phyloP scores from a whole-genome alignment of 768 basidiomycete genomes.

The Candolleomyces aberdarensis region DNA sequence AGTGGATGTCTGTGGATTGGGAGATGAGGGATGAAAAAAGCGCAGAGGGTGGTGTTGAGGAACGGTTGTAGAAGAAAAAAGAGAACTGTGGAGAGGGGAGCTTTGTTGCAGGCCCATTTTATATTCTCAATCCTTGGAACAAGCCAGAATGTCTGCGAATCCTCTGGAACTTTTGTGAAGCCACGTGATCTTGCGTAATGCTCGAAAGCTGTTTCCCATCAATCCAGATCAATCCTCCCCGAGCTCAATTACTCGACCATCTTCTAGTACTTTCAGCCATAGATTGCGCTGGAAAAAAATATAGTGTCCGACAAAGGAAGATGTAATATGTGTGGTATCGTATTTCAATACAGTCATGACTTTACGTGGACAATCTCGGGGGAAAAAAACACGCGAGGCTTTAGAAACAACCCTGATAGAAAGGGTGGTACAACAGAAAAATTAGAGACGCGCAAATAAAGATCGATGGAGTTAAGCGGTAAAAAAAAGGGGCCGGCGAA shows the following conservation, averaged over 20 bases:
- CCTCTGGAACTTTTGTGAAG: slow-evolving; percentile 41
- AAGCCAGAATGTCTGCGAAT: slow-evolving; percentile 41
- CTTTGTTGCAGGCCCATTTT: slow-evolving; percentile 21
- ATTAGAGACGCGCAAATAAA: neutral
- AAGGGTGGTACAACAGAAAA: slow-evolving; percentile 2
- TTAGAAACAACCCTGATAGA: slow-evolving; percentile 11
- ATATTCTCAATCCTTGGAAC: slow-evolving; percentile 36
- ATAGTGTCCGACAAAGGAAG: neutral
- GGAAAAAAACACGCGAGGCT: slow-evolving; percentile 1
- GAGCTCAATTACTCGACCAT: no score
- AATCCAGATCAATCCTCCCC: no score
- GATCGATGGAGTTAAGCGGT: neutral
- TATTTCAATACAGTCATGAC: slow-evolving; percentile 9
- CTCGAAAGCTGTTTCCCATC: neutral
- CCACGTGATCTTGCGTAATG: slow-evolving; percentile 35
- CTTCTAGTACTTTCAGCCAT: neutral
- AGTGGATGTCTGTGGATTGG: slow-evolving; percentile 12
- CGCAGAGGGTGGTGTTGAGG: neutral
- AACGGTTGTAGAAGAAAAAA: slow-evolving; percentile 10
- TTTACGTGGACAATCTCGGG: slow-evolving; percentile 6
- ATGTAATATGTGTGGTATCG: neutral
- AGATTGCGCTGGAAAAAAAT: neutral
- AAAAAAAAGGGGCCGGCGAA: neutral
- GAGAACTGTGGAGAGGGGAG: slow-evolving; percentile 14
- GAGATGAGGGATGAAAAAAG: slow-evolving; percentile 12